Evolutionary conservation across 257 asterid species (phyloP).

Genomic region (Dorcoceras hygrometricum): DNA sequence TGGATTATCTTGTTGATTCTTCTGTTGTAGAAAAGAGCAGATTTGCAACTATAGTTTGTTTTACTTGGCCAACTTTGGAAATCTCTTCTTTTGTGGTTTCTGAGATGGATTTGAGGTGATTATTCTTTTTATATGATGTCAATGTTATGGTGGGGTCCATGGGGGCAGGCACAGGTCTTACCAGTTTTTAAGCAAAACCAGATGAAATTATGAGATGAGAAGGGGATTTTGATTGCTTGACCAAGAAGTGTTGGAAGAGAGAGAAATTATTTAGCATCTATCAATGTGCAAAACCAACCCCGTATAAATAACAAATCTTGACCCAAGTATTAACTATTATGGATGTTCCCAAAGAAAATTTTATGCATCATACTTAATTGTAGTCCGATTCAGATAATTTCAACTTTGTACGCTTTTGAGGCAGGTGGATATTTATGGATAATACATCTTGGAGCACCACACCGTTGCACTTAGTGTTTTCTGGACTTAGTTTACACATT

Average conservation of each 20-base stretch:
- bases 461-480: background rate
- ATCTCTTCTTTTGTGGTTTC: conserved; percentile 1
- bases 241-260: background rate
- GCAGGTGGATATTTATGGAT: background rate
- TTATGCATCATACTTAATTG: background rate
- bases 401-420: background rate
- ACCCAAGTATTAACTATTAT: background rate
- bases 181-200: background rate
- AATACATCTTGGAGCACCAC: background rate
- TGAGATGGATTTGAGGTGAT: background rate
- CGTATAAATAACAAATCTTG: background rate
- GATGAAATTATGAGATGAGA: background rate
- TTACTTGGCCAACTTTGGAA: background rate
- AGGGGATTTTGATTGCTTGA: background rate
- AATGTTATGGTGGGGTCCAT: background rate
- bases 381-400: background rate
- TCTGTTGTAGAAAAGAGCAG: background rate
- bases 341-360: background rate
- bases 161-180: background rate
- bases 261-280: no score
- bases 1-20: background rate
- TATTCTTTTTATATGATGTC: background rate
- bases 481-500: background rate
- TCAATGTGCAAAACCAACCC: background rate
- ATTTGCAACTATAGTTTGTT: background rate